A percentile compares a stretch with the other conserved stretches of the same genome.
Evolutionary conservation across 1,284 basidiomycete species (phyloP).

Genomic region (Prillingera fragicola): DNA sequence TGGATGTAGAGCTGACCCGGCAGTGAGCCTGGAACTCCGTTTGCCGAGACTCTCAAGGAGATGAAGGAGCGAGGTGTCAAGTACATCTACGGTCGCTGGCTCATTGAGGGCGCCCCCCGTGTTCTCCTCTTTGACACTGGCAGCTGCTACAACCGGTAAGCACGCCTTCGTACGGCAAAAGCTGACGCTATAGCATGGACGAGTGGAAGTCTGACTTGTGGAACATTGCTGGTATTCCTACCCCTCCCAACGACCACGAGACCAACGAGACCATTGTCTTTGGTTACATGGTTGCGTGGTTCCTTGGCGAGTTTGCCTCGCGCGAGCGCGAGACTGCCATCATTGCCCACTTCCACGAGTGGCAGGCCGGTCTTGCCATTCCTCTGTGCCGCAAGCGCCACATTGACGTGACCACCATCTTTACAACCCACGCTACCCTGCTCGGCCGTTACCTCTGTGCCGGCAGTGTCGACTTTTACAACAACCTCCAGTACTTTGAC

Average conservation of each 20-base stretch:
- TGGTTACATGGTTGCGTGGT: constrained; percentile 99
- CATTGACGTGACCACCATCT: constrained; percentile 95
- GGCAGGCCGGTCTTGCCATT: constrained; percentile 96
- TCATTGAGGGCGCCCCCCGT: constrained; percentile 90
- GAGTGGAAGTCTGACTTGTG: constrained; percentile 98
- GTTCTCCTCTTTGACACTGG: constrained; percentile 95
- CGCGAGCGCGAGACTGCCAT: constrained; percentile 76
- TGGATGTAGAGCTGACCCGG: background rate
- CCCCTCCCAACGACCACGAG: constrained; percentile 90
- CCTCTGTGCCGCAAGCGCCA: constrained; percentile 93
- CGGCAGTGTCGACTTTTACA: constrained; percentile 97
- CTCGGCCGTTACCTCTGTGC: constrained; percentile 97
- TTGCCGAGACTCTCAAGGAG: constrained; percentile 63
- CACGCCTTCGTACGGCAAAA: background rate
- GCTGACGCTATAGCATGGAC: constrained; percentile 59
- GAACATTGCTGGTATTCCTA: constrained; percentile 95
- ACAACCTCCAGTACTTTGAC: constrained; percentile 98
- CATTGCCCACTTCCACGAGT: constrained; percentile 97
- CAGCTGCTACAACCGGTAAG: constrained; percentile 63
- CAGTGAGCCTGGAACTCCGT: constrained; percentile 52
- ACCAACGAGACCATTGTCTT: constrained; percentile 99
- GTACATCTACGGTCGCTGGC: constrained; percentile 90
- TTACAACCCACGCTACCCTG: constrained; percentile 97
- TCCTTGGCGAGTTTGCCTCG: constrained; percentile 88
- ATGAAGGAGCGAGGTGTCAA: constrained; percentile 90